Conservation (phyloP, 2,329 filamentous ascomycete species). For the Chalaropsis ovoidea region DNA sequence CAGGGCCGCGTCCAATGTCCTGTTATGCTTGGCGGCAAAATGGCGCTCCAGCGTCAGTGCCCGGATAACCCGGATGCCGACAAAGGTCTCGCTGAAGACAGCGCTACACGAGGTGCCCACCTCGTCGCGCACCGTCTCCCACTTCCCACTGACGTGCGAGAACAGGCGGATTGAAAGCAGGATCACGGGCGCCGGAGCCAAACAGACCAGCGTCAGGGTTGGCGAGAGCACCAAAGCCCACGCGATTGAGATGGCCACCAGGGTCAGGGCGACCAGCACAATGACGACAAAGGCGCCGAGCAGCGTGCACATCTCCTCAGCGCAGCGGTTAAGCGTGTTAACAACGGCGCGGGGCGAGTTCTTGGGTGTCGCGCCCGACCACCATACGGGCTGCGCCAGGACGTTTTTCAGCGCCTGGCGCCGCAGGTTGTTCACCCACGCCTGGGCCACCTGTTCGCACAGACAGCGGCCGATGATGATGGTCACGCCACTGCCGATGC, state of each 20-base stretch:
- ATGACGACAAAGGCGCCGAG: conserved; percentile 67
- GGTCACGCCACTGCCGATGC: conserved; percentile 53
- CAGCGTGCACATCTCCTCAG: conserved; percentile 78
- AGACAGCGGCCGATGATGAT: conserved; percentile 59
- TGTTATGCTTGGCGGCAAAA: conserved; percentile 55
- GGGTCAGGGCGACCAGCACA: conserved; percentile 54
- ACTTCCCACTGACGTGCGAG: conserved; percentile 53
- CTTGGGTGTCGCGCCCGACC: conserved; percentile 53
- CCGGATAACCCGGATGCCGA: conserved; percentile 68
- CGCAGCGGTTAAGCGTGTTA: conserved; percentile 66
- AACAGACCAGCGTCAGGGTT: conserved; percentile 68
- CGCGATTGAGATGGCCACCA: conserved; percentile 56
- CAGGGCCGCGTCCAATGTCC: conserved; percentile 44
- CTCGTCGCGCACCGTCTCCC: conserved; percentile 58
- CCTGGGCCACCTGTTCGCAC: conserved; percentile 60
- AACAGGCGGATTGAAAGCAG: conserved; percentile 57
- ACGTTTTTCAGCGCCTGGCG: conserved; percentile 57
- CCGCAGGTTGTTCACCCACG: conserved; percentile 67
- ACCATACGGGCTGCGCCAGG: conserved; percentile 63
- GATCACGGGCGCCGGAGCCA: conserved; percentile 59
- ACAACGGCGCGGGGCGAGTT: conserved; percentile 37
- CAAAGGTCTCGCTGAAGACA: conserved; percentile 64
- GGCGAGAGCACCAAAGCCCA: conserved; percentile 70
- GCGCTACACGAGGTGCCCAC: conserved; percentile 39
- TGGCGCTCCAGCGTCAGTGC: conserved; percentile 62